Percentiles rank a stretch among this genome's conserved stretches.
These are phyloP conservation scores for Exophiala calicioides DNA, from an alignment of 2,329 filamentous ascomycete species.

Conservation along the genomic window DNA sequence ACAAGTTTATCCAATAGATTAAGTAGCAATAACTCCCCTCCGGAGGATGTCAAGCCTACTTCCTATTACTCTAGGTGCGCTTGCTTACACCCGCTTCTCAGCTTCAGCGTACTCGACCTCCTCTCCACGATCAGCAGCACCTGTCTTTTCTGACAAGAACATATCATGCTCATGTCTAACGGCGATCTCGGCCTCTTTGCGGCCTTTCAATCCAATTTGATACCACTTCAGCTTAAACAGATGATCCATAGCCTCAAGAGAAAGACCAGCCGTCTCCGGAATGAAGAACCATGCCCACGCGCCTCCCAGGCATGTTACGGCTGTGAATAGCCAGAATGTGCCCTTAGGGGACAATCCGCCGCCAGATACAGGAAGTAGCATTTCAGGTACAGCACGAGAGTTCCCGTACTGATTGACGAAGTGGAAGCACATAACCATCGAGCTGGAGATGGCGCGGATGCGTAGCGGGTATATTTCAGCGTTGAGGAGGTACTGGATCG, in stretches of 20 bases:
- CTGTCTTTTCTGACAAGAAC: conserved; percentile 18
- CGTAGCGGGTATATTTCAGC: conserved; percentile 49
- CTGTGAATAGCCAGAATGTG: conserved; percentile 76
- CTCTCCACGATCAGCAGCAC: not conserved
- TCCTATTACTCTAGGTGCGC: too few relatives aligned
- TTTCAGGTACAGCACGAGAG: conserved; percentile 35
- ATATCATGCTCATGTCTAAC: conserved; percentile 10
- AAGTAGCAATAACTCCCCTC: too few relatives aligned
- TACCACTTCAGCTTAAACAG: conserved; percentile 75
- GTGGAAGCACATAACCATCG: conserved; percentile 49
- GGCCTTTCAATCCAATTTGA: conserved; percentile 58
- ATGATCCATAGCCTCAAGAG: conserved; percentile 63
- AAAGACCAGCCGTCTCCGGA: conserved; percentile 68
- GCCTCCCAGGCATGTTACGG: conserved; percentile 67
- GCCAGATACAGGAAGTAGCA: conserved; percentile 54
- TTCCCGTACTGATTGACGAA: conserved; percentile 40
- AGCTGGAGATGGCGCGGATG: conserved; percentile 45
- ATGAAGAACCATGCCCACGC: conserved; percentile 72
- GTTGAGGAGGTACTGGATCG: conserved; percentile 48
- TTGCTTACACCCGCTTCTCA: conserved; percentile 17
- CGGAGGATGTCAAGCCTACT: too few relatives aligned
- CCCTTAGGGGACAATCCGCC: conserved; percentile 58
- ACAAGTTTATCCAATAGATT: too few relatives aligned
- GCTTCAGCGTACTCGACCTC: conserved; percentile 10
- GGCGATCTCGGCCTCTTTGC: conserved; percentile 17